These are phyloP conservation scores for Brettanomyces anomalus DNA, from an alignment of 805 yeast genomes.

Conservation along the genomic window DNA sequence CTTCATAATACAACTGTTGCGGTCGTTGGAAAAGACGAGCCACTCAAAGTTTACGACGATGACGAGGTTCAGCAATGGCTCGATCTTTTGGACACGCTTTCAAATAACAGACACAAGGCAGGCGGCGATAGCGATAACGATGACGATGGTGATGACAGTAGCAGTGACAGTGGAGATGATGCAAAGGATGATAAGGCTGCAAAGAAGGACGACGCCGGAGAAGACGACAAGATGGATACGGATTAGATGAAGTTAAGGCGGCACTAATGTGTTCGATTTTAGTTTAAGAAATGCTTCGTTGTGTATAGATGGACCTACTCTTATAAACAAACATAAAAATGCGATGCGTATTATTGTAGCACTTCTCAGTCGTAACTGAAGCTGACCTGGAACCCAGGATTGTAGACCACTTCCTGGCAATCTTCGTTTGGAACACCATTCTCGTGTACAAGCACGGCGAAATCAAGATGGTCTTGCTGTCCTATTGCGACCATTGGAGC, in stretches of 20 bases:
- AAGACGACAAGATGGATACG: slow-evolving; percentile 30
- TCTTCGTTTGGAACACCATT: slow-evolving; percentile 74
- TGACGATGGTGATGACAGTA: slow-evolving; percentile 18
- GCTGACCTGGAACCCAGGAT: slow-evolving; percentile 42
- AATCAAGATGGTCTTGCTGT: slow-evolving; percentile 46
- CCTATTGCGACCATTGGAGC: slow-evolving; percentile 91
- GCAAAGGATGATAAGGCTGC: slow-evolving; percentile 12
- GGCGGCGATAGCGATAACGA: slow-evolving; percentile 21
- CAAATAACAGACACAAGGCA: slow-evolving; percentile 46
- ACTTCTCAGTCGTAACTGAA: slow-evolving; percentile 8
- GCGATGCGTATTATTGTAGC: too few relatives aligned
- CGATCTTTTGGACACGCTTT: slow-evolving; percentile 58
- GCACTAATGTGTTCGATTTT: too few relatives aligned
- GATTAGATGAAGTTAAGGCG: slow-evolving; percentile 4
- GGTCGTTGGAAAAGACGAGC: slow-evolving; percentile 73
- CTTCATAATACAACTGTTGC: slow-evolving; percentile 82
- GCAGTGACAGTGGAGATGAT: slow-evolving; percentile 24
- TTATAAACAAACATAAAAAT: not conserved
- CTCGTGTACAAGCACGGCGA: slow-evolving; percentile 83
- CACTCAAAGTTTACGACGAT: slow-evolving; percentile 73
- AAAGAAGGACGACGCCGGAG: slow-evolving; percentile 6
- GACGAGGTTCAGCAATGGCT: slow-evolving; percentile 82
- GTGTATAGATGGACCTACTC: not conserved
- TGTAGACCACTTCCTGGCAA: slow-evolving; percentile 69
- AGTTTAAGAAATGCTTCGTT: not conserved